Conservation (phyloP, 257 asterid species). For the Solanum verrucosum region DNA sequence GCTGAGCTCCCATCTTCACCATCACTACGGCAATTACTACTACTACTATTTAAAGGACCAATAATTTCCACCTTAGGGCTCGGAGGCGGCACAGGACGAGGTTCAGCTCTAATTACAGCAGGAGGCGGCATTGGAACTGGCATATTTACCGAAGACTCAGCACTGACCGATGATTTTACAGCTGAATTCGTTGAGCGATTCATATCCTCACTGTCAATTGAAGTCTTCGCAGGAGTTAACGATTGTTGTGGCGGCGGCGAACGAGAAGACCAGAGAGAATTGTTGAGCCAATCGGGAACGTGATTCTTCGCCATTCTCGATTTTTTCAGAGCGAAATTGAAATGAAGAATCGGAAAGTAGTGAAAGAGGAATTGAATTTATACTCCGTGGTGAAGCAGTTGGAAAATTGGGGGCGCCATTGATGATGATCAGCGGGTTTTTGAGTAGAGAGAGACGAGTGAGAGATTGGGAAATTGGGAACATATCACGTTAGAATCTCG, state of each 20-base stretch:
- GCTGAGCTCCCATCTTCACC: conserved; percentile 38
- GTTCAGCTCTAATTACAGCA: conserved; percentile 11
- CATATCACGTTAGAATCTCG: not conserved
- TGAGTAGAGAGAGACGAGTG: not conserved
- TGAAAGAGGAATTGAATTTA: not conserved
- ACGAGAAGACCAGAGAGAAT: conserved; percentile 64
- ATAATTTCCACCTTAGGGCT: conserved; percentile 26
- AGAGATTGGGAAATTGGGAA: not conserved
- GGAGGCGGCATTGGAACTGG: conserved; percentile 16
- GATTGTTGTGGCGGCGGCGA: not conserved
- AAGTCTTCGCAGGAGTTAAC: not conserved
- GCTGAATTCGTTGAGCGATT: not conserved
- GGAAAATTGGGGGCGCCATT: not conserved
- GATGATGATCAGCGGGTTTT: not conserved
- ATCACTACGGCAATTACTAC: conserved; percentile 22
- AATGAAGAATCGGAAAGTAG: not conserved
- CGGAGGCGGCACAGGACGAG: conserved; percentile 12
- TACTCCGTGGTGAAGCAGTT: not conserved
- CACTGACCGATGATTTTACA: conserved; percentile 1
- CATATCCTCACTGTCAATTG: not conserved
- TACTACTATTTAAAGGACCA: conserved; percentile 31
- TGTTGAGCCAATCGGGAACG: conserved; percentile 78
- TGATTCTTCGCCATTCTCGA: conserved; percentile 5
- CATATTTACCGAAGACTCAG: not conserved
- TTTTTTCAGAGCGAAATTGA: not conserved